Base-by-base conservation (phyloP, 139 green algal genomes). In the Chlamydomonas sp. region DNA sequence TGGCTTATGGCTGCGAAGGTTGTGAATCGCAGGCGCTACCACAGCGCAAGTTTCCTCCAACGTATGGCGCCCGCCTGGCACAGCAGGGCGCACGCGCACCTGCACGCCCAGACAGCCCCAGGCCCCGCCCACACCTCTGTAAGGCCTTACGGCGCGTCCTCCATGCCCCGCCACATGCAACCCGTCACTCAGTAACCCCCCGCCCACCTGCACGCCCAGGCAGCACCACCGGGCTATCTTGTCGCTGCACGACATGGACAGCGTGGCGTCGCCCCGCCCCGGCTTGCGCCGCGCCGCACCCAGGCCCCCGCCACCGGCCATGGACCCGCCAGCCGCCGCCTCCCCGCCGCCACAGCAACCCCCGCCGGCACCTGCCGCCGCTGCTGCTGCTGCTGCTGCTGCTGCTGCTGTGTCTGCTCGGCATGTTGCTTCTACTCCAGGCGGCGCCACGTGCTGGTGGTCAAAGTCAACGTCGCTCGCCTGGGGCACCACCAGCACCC, bases 171-270 rank as follows among this genome's bases (percentile, higher is more conserved):
- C 31, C 31, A 49, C 31, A 49, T n/a, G n/a, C 31, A 49, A 49
- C 31, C 31, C 31, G 31, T 49, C 31, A 49, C 31, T 49, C 31
- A 49, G 31, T 49, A 49, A 49, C 15, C 63, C 63, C 92, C 88
- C 87, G 97, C 80, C 1, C 60, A 80, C 83, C 83, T 87, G 97
- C 81, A 98, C 57, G 16, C 97, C 97, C 4, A 99, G 86, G 73
- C 95, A 86, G 15, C 76, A 79, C 97, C 97, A 99, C 31, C 95
- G 92, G 1, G 96, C 94, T 57, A 99, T 90, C 95, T 99, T 99
- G 92, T 99, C 97, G 88, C 94, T 98, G 95, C 97, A 99, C 87
- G 94, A 97, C 88, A 99, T 95, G 8, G 93, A 98, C 83, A 97
- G 90, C 49, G 98, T 99, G 60, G 95, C 76, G 16, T 98, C 95